Evolutionary conservation across 495 filamentous ascomycete genomes (phyloP).

Genomic region (Aspergillus heteromorphus): DNA sequence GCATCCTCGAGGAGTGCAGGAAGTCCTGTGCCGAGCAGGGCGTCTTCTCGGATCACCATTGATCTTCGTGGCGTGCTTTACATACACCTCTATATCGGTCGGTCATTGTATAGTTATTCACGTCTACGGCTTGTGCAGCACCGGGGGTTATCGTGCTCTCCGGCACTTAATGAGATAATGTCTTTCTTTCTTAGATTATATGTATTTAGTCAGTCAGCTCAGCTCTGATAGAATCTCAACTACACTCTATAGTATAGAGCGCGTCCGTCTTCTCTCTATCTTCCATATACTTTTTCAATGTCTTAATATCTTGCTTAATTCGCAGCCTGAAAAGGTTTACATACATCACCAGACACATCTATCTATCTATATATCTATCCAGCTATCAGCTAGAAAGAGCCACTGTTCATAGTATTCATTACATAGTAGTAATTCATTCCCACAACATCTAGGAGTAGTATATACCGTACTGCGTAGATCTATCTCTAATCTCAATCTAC

Average conservation of each 20-base stretch:
- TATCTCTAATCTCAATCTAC: too few species aligned
- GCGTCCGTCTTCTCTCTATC: too few species aligned
- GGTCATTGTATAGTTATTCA: not conserved
- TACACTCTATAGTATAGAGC: too few species aligned
- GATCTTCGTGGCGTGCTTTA: too few species aligned
- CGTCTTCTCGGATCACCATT: slow-evolving; percentile 33
- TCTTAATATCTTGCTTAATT: too few species aligned
- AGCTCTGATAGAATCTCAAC: not conserved
- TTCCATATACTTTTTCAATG: too few species aligned
- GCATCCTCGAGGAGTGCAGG: slow-evolving; percentile 83
- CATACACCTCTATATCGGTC: not conserved
- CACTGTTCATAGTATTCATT: not conserved
- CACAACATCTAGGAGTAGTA: not conserved
- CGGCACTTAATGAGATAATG: not conserved
- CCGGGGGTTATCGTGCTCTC: not conserved
- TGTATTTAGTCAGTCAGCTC: not conserved
- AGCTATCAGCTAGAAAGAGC: too few species aligned
- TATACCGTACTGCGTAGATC: too few species aligned
- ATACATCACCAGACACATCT: too few species aligned
- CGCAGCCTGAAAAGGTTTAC: too few species aligned
- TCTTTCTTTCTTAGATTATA: not conserved
- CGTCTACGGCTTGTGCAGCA: not conserved
- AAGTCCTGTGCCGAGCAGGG: slow-evolving; percentile 47
- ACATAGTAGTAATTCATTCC: not conserved
- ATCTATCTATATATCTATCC: too few species aligned